Evolutionary conservation across 2,329 filamentous ascomycete genomes (phyloP).

Genomic region (Leptodontidium sp.): DNA sequence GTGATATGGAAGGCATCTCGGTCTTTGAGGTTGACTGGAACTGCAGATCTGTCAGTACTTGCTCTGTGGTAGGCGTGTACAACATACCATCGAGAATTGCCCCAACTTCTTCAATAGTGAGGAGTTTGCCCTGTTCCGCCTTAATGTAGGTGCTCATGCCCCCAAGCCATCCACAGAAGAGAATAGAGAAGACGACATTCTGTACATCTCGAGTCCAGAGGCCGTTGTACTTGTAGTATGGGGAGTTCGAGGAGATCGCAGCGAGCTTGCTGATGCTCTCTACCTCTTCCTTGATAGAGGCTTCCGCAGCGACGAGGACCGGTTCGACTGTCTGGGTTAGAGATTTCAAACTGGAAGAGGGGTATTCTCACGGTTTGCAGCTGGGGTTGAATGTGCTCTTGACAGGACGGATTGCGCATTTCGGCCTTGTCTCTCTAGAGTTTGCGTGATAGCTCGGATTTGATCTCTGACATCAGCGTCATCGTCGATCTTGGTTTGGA

Average conservation of each 20-base stretch:
- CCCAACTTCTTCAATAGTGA: slow-evolving; percentile 90
- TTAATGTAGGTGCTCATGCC: slow-evolving; percentile 66
- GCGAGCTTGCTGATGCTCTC: slow-evolving; percentile 75
- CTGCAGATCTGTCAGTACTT: slow-evolving; percentile 53
- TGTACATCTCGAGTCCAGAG: slow-evolving; percentile 88
- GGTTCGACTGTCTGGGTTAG: slow-evolving; percentile 62
- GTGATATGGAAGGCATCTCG: slow-evolving; percentile 92
- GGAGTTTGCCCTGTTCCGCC: slow-evolving; percentile 68
- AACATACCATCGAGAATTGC: slow-evolving; percentile 69
- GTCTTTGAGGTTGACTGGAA: slow-evolving; percentile 91
- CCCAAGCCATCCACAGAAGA: slow-evolving; percentile 78
- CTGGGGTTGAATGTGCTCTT: slow-evolving; percentile 86
- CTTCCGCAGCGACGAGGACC: slow-evolving; percentile 74
- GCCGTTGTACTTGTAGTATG: slow-evolving; percentile 95
- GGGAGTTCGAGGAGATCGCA: slow-evolving; percentile 79
- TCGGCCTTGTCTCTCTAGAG: slow-evolving; percentile 83
- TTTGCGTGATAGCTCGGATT: slow-evolving; percentile 81
- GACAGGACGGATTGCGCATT: slow-evolving; percentile 85
- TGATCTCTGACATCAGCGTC: slow-evolving; percentile 84
- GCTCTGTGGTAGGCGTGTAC: neutral
- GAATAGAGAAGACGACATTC: slow-evolving; percentile 69
- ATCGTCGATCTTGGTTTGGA: slow-evolving; percentile 90
- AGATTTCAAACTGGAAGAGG: neutral
- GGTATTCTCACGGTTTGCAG: slow-evolving; percentile 61
- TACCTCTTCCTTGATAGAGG: slow-evolving; percentile 75